Conservation (phyloP, 371 early-diverging fungal genomes). For the Circinella minor region DNA sequence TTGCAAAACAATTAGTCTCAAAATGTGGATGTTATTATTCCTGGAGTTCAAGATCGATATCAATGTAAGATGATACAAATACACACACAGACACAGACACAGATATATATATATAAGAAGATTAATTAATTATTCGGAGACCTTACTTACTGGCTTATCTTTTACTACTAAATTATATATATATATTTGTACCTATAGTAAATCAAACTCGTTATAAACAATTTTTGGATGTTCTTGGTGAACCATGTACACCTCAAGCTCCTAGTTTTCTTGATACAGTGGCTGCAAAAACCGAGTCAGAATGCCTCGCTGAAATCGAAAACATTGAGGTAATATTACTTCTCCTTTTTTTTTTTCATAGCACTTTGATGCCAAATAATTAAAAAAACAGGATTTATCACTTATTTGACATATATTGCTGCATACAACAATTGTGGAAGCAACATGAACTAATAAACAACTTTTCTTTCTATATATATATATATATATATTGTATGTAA, state of each 20-base stretch:
- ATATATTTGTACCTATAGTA: neutral
- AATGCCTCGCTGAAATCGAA: conserved; percentile 10
- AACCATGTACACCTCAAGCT: conserved; percentile 12
- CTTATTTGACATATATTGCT: too few species aligned
- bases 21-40: conserved; percentile 42
- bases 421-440: too few species aligned
- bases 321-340: neutral
- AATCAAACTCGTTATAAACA: conserved; percentile 11
- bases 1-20: conserved; percentile 35
- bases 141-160: too few species aligned
- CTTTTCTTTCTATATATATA: too few species aligned
- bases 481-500: too few species aligned
- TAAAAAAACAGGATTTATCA: too few species aligned
- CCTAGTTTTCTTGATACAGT: conserved; percentile 8
- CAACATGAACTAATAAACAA: too few species aligned
- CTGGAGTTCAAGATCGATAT: conserved; percentile 6
- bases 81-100: too few species aligned
- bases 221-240: conserved; percentile 22
- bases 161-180: neutral
- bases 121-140: too few species aligned
- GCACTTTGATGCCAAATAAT: too few species aligned
- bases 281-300: conserved; percentile 3
- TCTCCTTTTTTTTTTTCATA: neutral
- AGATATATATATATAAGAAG: too few species aligned
- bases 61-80: neutral